phyloP scores from a whole-genome alignment of 2,329 filamentous ascomycete species.

The Xylariaceae sp. region DNA sequence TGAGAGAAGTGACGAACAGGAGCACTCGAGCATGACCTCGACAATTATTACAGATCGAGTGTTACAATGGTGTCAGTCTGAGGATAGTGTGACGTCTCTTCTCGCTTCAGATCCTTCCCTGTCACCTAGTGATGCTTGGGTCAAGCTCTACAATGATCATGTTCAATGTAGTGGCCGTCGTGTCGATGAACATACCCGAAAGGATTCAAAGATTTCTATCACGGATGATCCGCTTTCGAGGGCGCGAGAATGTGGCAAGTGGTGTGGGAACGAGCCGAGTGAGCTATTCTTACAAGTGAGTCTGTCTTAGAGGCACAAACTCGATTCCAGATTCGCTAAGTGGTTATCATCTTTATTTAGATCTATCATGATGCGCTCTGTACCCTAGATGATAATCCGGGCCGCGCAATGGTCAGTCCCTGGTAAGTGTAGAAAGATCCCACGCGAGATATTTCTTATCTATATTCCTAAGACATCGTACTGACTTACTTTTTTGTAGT shows the following conservation, averaged over 20 bases:
- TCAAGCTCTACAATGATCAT: conserved; percentile 50
- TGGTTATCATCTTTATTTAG: conserved; percentile 29
- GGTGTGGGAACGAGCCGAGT: conserved; percentile 62
- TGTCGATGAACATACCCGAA: conserved; percentile 11
- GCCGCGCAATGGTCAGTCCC: conserved; percentile 51
- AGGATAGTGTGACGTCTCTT: conserved; percentile 56
- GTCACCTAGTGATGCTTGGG: conserved; percentile 53
- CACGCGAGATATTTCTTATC: too few species aligned
- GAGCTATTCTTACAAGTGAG: conserved; percentile 62
- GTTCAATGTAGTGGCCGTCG: neutral
- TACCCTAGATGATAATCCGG: conserved; percentile 50
- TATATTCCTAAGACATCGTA: too few species aligned
- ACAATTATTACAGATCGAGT: conserved; percentile 42
- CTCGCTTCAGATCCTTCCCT: conserved; percentile 52
- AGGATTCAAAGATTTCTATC: conserved; percentile 22
- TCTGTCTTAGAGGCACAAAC: neutral
- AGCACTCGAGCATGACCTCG: neutral
- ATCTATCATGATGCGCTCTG: conserved; percentile 65
- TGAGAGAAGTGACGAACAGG: neutral
- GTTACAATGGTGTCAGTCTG: conserved; percentile 49
- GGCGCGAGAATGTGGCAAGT: conserved; percentile 63
- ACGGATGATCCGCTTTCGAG: conserved; percentile 46
- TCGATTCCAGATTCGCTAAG: neutral
- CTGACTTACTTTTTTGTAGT: too few species aligned
- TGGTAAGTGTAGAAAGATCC: too few species aligned